A percentile compares a stretch with the other conserved stretches of the same genome.
Evolutionary conservation across 176 grass and related monocot species (phyloP).

Genomic region (Bonia amplexicaulis): DNA sequence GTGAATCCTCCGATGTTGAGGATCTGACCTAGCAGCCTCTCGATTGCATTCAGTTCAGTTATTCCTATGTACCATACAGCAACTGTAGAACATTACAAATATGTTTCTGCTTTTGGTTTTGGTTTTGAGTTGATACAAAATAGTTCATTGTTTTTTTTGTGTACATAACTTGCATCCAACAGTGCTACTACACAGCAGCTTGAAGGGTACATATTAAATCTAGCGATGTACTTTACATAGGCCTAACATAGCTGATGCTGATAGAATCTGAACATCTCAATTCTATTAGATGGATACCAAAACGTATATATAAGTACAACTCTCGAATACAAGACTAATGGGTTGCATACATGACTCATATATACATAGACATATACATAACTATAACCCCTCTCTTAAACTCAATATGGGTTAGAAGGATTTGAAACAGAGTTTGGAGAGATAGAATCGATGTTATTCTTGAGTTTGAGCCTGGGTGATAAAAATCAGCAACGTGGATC

Average conservation of each 20-base stretch:
- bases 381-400: too few species aligned
- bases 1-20: slow-evolving; percentile 17
- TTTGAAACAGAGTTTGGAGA: too few species aligned
- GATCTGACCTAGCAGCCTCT: slow-evolving; percentile 32
- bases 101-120: slow-evolving; percentile 13
- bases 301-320: too few species aligned
- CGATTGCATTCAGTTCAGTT: neutral
- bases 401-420: too few species aligned
- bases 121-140: neutral
- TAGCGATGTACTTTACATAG: neutral
- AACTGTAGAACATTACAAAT: slow-evolving; percentile 9
- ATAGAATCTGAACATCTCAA: too few species aligned
- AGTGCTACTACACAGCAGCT: slow-evolving; percentile 20
- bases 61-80: slow-evolving; percentile 7
- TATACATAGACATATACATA: too few species aligned
- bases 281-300: too few species aligned
- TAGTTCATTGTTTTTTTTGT: slow-evolving; percentile 7
- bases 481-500: too few species aligned
- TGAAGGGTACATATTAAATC: slow-evolving; percentile 5
- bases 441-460: too few species aligned
- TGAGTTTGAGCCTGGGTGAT: too few species aligned
- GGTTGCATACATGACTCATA: too few species aligned
- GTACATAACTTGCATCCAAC: slow-evolving; percentile 27
- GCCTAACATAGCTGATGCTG: neutral
- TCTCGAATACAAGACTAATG: too few species aligned